phyloP scores from a whole-genome alignment of 2,329 filamentous ascomycete species.

The Beauveria australis region DNA sequence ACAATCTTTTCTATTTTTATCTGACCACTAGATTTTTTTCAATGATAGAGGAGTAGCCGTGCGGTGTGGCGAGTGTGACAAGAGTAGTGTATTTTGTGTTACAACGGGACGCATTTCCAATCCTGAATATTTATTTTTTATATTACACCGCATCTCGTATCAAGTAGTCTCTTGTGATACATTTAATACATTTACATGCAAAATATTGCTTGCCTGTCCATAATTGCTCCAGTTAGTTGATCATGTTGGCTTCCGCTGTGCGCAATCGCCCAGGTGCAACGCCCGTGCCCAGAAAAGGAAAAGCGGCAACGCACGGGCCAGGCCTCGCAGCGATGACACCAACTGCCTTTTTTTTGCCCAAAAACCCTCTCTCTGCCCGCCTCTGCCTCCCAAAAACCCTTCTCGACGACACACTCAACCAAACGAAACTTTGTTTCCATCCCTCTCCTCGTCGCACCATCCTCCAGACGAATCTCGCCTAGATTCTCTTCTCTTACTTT shows the following conservation, averaged over 20 bases:
- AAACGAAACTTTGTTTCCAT: constrained; percentile 6
- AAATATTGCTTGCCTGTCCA: background rate
- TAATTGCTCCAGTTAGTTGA: background rate
- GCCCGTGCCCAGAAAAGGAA: background rate
- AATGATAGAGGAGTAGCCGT: background rate
- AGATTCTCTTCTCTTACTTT: constrained; percentile 9
- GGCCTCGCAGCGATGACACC: background rate
- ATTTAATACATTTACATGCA: background rate
- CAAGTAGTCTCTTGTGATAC: background rate
- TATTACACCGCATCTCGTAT: too few species aligned
- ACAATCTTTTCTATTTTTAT: too few species aligned
- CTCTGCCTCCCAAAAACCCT: constrained; percentile 1
- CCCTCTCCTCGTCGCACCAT: constrained; percentile 5
- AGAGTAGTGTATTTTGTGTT: too few species aligned
- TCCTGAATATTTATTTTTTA: background rate
- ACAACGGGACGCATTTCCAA: background rate
- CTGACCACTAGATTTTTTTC: too few species aligned
- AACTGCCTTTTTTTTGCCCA: constrained; percentile 6
- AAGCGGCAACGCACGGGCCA: constrained; percentile 8
- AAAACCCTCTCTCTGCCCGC: constrained; percentile 6
- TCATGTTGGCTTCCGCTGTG: background rate
- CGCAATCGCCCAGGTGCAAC: background rate
- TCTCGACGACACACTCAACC: constrained; percentile 5
- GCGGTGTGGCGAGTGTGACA: background rate
- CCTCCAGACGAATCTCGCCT: constrained; percentile 6